A percentile compares a stretch with the other conserved stretches of the same genome.
Evolutionary conservation across 495 filamentous ascomycete genomes (phyloP).

Genomic region (Tetracladium setigerum): DNA sequence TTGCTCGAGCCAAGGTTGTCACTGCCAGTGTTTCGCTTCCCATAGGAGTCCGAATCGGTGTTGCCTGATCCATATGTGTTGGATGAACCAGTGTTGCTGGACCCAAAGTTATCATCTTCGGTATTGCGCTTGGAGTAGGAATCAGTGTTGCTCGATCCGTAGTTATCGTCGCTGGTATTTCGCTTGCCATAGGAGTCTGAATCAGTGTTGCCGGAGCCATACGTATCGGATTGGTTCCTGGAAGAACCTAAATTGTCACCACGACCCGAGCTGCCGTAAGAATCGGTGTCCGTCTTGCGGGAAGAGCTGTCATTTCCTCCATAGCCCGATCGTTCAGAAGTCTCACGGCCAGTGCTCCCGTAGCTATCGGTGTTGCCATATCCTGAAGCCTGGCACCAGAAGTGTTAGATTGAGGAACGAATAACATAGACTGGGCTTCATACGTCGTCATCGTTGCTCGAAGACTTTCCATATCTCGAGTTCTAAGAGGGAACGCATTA

Average conservation of each 20-base stretch:
- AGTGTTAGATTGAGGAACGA: no score
- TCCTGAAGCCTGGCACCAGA: no score
- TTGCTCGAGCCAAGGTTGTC: slow-evolving; percentile 1
- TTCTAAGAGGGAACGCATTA: no score
- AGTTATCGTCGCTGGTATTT: slow-evolving; percentile 5
- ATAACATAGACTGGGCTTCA: no score
- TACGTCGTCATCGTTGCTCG: no score
- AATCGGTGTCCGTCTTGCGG: not conserved
- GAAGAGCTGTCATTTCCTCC: slow-evolving; percentile 13
- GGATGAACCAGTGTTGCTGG: not conserved
- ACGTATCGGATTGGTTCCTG: not conserved
- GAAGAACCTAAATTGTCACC: not conserved
- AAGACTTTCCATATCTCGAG: no score
- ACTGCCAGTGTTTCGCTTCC: slow-evolving; percentile 2
- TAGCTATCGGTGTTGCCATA: not conserved
- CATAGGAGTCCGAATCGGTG: slow-evolving; percentile 14
- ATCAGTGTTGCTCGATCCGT: not conserved
- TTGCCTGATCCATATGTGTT: slow-evolving; percentile 1
- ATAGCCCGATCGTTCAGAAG: not conserved
- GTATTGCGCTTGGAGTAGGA: not conserved
- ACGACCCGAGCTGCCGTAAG: not conserved
- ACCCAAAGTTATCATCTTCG: slow-evolving; percentile 1
- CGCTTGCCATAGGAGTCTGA: slow-evolving; percentile 3
- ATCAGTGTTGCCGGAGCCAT: slow-evolving; percentile 9
- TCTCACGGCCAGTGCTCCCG: not conserved